phyloP scores from a whole-genome alignment of 306 rosid species.

The Acacia acuminata region DNA sequence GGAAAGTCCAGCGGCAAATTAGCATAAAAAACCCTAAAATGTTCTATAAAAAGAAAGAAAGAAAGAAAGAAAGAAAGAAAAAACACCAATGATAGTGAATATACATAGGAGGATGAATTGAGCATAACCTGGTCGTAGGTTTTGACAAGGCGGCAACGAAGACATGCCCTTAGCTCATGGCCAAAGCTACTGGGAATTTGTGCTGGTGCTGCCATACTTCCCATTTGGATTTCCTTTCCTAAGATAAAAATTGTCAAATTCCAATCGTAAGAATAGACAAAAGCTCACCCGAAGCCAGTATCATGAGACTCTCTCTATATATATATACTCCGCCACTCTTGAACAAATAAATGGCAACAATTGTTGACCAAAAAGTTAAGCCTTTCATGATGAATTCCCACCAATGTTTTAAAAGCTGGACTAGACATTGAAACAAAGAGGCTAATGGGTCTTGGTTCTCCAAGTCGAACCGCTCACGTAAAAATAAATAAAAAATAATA shows the following conservation, averaged over 20 bases:
- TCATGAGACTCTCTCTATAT: neutral
- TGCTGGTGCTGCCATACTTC: conserved; percentile 74
- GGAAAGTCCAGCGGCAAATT: neutral
- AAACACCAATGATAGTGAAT: too few relatives aligned
- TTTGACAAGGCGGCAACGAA: conserved; percentile 96
- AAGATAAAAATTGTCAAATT: neutral
- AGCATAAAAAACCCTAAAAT: neutral
- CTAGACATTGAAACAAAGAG: too few relatives aligned
- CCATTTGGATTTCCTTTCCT: conserved; percentile 39
- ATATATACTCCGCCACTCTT: too few relatives aligned
- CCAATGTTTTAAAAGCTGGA: neutral
- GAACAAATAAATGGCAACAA: neutral
- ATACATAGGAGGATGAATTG: neutral
- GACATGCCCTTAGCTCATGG: conserved; percentile 92
- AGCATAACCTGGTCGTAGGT: conserved; percentile 87
- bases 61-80: too few relatives aligned
- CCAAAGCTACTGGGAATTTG: conserved; percentile 95
- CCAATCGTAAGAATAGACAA: neutral
- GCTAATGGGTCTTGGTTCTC: too few relatives aligned
- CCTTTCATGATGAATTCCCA: neutral
- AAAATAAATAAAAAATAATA: too few relatives aligned
- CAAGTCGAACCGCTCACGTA: too few relatives aligned
- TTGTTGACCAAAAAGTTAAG: neutral
- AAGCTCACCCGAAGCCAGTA: neutral
- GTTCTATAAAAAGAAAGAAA: too few relatives aligned